Base-by-base conservation (phyloP, 352 stramenopile genomes). In the Globisporangium canariense region DNA sequence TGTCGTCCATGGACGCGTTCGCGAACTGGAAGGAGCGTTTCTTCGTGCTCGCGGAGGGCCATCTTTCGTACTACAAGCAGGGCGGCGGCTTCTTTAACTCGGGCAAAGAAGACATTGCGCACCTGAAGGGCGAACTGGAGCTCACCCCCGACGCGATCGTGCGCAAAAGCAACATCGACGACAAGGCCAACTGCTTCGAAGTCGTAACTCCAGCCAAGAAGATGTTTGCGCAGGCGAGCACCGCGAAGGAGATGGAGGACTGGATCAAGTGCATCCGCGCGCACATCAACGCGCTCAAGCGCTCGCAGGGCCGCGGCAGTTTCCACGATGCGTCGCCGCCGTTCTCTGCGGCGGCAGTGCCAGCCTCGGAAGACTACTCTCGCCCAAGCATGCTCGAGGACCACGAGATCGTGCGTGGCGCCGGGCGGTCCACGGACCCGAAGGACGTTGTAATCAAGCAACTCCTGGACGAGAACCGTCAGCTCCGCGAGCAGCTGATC, bases 391-490 rank as follows among this genome's bases (percentile, higher is more conserved):
- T 94, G 68, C 64, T 93, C 16, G 86, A 94, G 58, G 82, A 90
- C 67, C 86, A 93, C 50, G 86, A 94, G 60, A 89, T 94, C 56
- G 86, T 94, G n/a, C 82, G 82, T 20, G 79, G 86, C 16, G 86
- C 84, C 0, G 79, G 90, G 52, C 83, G 87, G 45, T 91, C 81
- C 25, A 88, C 83, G n/a, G 86, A 94, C 57, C 86, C 86, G 4
- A 94, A 94, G 58, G 86, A 94, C 63, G 65, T 94, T 51, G 83
- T 94, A 8, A 94, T 94, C 70, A 94, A 94, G 70, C 86, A 94
- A 57, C 58, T 94, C 8, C 59, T 94, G 43, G 86, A 94, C 65
- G 86, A 94, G 61, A 94, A 94, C 62, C 75, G 86, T 0, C 71
- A 86, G 58, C 65, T 94, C 7, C 77, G 86, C 28, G 86, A 94